phyloP scores from a whole-genome alignment of 1,284 basidiomycete genomes.

The Boletus semigastroideus region DNA sequence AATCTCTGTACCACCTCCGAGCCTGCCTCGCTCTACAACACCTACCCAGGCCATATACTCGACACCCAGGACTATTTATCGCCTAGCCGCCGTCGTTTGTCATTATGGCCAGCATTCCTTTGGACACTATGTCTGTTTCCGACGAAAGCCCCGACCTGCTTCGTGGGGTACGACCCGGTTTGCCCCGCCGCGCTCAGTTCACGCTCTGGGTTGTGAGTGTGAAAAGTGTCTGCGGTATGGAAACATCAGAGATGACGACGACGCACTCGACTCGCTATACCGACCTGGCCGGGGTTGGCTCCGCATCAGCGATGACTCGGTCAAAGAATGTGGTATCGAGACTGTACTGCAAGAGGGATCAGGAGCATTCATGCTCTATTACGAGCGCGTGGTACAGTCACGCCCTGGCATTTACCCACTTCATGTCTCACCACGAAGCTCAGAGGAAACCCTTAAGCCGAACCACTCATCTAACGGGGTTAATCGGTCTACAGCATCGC shows the following conservation, averaged over 20 bases:
- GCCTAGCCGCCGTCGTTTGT: constrained; percentile 80
- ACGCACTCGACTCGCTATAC: constrained; percentile 33
- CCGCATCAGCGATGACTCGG: constrained; percentile 81
- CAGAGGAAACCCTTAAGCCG: constrained; percentile 66
- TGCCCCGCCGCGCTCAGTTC: constrained; percentile 48
- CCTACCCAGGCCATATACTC: constrained; percentile 55
- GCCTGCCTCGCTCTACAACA: constrained; percentile 45
- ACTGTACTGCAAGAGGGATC: constrained; percentile 70
- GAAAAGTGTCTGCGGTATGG: constrained; percentile 42
- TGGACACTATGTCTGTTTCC: constrained; percentile 89
- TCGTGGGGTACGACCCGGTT: constrained; percentile 36
- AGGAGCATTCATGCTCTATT: constrained; percentile 88
- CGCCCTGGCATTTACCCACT: constrained; percentile 29
- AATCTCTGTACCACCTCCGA: constrained; percentile 59
- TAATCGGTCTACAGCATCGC: constrained; percentile 45
- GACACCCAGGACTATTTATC: constrained; percentile 66
- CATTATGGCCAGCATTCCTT: constrained; percentile 89
- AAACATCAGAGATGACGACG: constrained; percentile 41
- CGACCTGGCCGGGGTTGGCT: constrained; percentile 72
- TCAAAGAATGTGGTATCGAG: constrained; percentile 76
- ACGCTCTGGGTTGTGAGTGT: constrained; percentile 48
- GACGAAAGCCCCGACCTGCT: constrained; percentile 67
- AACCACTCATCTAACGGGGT: constrained; percentile 37
- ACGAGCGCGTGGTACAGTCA: constrained; percentile 66
- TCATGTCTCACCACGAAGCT: constrained; percentile 39